phyloP scores from a whole-genome alignment of 208 protist genomes.

The Leishmania arabica region DNA sequence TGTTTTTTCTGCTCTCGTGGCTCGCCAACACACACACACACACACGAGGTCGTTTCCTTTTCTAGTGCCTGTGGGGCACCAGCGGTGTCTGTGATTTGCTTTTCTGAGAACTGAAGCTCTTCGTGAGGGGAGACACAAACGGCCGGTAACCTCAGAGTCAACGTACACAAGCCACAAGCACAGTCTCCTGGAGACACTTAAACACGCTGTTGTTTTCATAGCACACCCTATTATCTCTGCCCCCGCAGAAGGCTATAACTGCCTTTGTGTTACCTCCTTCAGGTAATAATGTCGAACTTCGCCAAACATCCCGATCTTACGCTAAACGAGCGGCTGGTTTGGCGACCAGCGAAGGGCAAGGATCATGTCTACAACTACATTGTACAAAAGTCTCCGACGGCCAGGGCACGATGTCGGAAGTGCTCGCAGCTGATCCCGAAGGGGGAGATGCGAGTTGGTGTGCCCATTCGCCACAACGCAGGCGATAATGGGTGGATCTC shows the following conservation, averaged over 20 bases:
- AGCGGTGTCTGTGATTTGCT: neutral
- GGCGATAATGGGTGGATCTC: slow-evolving; percentile 90
- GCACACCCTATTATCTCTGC: neutral
- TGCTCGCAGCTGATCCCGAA: slow-evolving; percentile 86
- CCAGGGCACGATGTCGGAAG: slow-evolving; percentile 78
- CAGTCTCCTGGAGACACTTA: neutral
- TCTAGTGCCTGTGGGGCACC: neutral
- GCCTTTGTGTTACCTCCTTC: neutral
- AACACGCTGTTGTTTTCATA: neutral
- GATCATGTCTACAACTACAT: slow-evolving; percentile 68
- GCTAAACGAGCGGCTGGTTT: slow-evolving; percentile 62
- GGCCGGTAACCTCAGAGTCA: neutral
- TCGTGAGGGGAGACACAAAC: neutral
- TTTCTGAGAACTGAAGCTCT: neutral
- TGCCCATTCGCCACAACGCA: slow-evolving; percentile 80
- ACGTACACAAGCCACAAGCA: neutral
- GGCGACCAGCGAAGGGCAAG: slow-evolving; percentile 44
- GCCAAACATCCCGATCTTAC: slow-evolving; percentile 62
- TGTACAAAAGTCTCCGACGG: slow-evolving; percentile 65
- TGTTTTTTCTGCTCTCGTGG: neutral
- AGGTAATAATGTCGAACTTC: slow-evolving; percentile 56
- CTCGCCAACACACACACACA: neutral
- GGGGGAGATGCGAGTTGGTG: slow-evolving; percentile 75
- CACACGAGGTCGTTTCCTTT: neutral
- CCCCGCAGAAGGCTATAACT: neutral